Conservation (phyloP, 495 filamentous ascomycete species). For the Hypoxylon perforatum region DNA sequence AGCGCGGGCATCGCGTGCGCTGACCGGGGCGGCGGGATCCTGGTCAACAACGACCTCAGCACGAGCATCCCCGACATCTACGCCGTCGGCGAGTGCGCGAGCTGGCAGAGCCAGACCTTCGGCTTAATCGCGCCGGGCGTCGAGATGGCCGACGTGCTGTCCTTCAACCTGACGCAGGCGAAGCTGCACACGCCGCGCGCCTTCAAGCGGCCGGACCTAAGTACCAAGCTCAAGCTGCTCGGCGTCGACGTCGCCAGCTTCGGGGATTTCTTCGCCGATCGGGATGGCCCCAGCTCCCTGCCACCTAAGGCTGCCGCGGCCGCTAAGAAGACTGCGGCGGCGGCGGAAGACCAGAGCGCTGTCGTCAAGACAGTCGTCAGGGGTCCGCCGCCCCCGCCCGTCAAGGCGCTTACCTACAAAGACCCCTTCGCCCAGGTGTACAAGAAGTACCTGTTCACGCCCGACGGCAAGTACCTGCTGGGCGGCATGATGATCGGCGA, state of each 20-base stretch:
- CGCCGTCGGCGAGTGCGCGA: conserved; percentile 94
- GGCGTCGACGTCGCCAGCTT: conserved; percentile 96
- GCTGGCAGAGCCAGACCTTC: conserved; percentile 93
- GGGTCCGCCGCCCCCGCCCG: conserved; percentile 64
- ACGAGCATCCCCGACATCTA: conserved; percentile 83
- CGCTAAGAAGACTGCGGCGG: too few species aligned
- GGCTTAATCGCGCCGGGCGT: conserved; percentile 94
- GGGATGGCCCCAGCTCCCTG: conserved; percentile 82
- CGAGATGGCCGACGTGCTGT: conserved; percentile 95
- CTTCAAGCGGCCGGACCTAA: conserved; percentile 89
- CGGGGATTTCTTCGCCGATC: conserved; percentile 95
- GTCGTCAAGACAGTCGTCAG: conserved; percentile 65
- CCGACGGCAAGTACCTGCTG: conserved; percentile 91
- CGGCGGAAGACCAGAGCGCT: conserved; percentile 51
- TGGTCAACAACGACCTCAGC: conserved; percentile 74
- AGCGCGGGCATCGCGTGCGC: conserved; percentile 78
- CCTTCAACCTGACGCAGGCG: conserved; percentile 93
- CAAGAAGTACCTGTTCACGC: conserved; percentile 94
- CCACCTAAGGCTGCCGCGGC: conserved; percentile 64
- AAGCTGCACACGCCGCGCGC: conserved; percentile 73
- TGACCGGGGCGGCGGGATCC: conserved; percentile 79
- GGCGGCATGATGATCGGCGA: conserved; percentile 99
- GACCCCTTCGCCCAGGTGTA: conserved; percentile 95
- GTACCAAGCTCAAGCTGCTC: conserved; percentile 92
- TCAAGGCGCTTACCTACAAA: conserved; percentile 91